Conservation (phyloP, 441 rosid species). For the Erodium moschatum region DNA sequence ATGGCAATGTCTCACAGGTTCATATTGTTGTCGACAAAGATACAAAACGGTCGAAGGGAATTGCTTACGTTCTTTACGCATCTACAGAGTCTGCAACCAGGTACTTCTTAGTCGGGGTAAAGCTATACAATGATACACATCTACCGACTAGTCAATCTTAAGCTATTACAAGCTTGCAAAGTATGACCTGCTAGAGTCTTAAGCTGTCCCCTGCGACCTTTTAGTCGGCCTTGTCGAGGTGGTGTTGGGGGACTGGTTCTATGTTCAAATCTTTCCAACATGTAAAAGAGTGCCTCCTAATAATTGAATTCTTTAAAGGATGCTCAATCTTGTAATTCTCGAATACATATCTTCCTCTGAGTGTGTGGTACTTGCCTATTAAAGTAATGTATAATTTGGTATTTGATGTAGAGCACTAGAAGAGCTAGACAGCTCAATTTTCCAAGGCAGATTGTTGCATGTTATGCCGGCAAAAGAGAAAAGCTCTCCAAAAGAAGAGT, state of each 20-base stretch:
- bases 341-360: neutral
- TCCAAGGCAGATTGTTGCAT: conserved; percentile 88
- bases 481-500: conserved; percentile 44
- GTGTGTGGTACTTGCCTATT: neutral
- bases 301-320: neutral
- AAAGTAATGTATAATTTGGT: conserved; percentile 17
- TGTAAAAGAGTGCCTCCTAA: neutral
- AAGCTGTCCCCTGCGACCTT: neutral
- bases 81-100: conserved; percentile 65
- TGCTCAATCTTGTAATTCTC: no score
- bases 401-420: conserved; percentile 60
- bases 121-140: conserved; percentile 2
- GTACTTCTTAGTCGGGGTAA: conserved; percentile 30
- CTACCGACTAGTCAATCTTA: neutral
- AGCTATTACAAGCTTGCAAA: conserved; percentile 10
- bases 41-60: conserved; percentile 79
- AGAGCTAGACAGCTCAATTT: conserved; percentile 59
- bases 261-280: neutral
- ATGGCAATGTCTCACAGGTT: conserved; percentile 55
- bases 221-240: neutral
- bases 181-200: neutral
- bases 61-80: conserved; percentile 61
- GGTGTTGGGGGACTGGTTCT: conserved; percentile 1
- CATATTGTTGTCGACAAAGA: conserved; percentile 80
- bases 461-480: conserved; percentile 63